phyloP scores from a whole-genome alignment of 2,329 filamentous ascomycete genomes.

The Epichloe bromicola region DNA sequence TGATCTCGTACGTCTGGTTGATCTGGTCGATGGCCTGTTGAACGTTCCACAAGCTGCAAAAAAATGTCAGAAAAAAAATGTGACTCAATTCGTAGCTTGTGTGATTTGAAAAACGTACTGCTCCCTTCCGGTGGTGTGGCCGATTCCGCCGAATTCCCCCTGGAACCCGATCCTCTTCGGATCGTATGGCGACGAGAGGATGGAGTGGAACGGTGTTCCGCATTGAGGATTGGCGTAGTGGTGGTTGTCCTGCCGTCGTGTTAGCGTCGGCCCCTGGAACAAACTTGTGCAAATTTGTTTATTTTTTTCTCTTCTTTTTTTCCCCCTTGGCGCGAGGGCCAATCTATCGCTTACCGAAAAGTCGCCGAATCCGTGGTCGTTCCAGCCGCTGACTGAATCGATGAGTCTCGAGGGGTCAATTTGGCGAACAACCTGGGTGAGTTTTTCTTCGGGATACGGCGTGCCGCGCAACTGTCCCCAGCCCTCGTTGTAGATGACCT shows the following conservation, averaged over 20 bases:
- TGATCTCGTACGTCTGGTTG: slow-evolving; percentile 56
- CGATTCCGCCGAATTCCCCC: slow-evolving; percentile 59
- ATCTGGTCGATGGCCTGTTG: slow-evolving; percentile 43
- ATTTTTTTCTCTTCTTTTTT: not conserved
- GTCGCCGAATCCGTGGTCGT: slow-evolving; percentile 55
- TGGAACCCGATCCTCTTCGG: slow-evolving; percentile 50
- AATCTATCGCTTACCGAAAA: slow-evolving; percentile 26
- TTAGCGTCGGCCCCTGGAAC: not conserved
- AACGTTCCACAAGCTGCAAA: slow-evolving; percentile 49
- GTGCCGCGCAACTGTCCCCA: slow-evolving; percentile 47
- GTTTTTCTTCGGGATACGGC: slow-evolving; percentile 39
- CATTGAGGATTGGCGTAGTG: slow-evolving; percentile 62
- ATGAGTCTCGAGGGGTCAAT: slow-evolving; percentile 53
- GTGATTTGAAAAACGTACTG: slow-evolving; percentile 31
- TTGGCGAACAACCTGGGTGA: slow-evolving; percentile 40
- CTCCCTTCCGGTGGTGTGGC: slow-evolving; percentile 48
- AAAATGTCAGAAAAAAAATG: not conserved
- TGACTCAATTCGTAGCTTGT: not conserved
- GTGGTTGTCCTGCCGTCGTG: slow-evolving; percentile 43
- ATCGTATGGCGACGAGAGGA: slow-evolving; percentile 41
- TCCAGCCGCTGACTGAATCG: slow-evolving; percentile 51
- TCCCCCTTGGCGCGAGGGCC: not conserved
- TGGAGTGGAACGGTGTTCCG: slow-evolving; percentile 55
- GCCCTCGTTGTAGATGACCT: slow-evolving; percentile 59
- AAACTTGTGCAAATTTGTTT: not conserved